These are phyloP conservation scores for Castanea sativa DNA, from an alignment of 306 rosid genomes.

Conservation along the genomic window DNA sequence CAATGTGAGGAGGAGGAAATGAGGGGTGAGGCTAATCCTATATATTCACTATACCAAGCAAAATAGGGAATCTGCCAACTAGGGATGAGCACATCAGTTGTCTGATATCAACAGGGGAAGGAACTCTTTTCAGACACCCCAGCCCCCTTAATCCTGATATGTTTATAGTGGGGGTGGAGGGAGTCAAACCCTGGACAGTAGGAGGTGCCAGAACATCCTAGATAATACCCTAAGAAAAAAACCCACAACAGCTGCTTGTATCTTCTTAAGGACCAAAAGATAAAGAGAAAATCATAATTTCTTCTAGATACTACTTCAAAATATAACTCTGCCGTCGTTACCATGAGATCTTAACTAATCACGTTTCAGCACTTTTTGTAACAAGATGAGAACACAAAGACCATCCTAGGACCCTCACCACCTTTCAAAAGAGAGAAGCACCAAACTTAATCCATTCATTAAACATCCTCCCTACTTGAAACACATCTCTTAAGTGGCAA, in stretches of 20 bases:
- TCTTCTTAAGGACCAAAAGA: neutral
- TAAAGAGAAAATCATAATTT: neutral
- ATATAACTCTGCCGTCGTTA: neutral
- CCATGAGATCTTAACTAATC: neutral
- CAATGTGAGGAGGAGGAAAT: no score
- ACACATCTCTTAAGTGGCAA: neutral
- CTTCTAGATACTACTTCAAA: neutral
- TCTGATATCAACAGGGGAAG: neutral
- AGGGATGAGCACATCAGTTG: neutral
- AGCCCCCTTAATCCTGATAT: accelerated
- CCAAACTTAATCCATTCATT: neutral
- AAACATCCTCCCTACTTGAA: neutral
- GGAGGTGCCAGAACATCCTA: neutral
- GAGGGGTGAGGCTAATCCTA: neutral
- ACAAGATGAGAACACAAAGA: neutral
- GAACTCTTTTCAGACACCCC: neutral
- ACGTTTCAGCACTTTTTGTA: neutral
- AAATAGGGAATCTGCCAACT: neutral
- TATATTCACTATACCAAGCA: neutral
- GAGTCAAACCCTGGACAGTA: no score
- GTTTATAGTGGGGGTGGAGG: no score
- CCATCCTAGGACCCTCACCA: neutral
- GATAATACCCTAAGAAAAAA: neutral
- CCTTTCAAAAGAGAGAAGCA: neutral
- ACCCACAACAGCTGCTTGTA: neutral